phyloP scores from a whole-genome alignment of 371 early-diverging fungal genomes.

The Umbelopsis sp. region DNA sequence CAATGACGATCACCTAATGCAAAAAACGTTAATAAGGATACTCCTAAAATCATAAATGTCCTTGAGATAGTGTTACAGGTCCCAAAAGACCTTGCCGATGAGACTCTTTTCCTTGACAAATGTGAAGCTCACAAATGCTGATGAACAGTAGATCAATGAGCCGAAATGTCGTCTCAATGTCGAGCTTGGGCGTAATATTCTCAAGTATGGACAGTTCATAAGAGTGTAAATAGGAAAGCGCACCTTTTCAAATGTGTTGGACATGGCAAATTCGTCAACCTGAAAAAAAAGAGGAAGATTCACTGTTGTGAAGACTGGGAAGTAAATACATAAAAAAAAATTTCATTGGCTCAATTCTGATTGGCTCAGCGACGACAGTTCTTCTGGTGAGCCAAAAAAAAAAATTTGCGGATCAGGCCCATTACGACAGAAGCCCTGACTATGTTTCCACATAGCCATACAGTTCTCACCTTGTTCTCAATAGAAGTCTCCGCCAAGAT shows the following conservation, averaged over 20 bases:
- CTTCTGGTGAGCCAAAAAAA: too few relatives aligned
- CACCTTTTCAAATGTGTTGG: conserved; percentile 20
- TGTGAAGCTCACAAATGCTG: background rate
- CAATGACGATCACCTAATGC: conserved; percentile 95
- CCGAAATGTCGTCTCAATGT: conserved; percentile 8
- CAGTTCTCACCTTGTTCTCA: too few relatives aligned
- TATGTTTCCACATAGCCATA: too few relatives aligned
- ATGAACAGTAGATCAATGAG: background rate
- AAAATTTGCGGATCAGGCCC: too few relatives aligned
- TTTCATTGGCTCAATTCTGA: conserved; percentile 8
- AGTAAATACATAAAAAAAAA: background rate
- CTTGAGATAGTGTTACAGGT: background rate
- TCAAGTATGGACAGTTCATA: background rate
- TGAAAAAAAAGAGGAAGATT: conserved; percentile 18
- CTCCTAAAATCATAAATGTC: background rate
- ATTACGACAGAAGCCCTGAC: too few relatives aligned
- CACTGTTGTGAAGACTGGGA: conserved; percentile 1
- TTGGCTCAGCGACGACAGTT: background rate
- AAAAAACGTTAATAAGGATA: conserved; percentile 3
- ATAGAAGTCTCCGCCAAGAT: too few relatives aligned
- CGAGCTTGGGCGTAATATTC: background rate
- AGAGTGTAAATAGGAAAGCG: background rate
- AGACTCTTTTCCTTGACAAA: background rate
- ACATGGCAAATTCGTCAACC: conserved; percentile 20
- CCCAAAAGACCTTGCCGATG: background rate